These are phyloP conservation scores for Sphaerosporella brunnea DNA, from an alignment of 495 filamentous ascomycete species.

Conservation along the genomic window DNA sequence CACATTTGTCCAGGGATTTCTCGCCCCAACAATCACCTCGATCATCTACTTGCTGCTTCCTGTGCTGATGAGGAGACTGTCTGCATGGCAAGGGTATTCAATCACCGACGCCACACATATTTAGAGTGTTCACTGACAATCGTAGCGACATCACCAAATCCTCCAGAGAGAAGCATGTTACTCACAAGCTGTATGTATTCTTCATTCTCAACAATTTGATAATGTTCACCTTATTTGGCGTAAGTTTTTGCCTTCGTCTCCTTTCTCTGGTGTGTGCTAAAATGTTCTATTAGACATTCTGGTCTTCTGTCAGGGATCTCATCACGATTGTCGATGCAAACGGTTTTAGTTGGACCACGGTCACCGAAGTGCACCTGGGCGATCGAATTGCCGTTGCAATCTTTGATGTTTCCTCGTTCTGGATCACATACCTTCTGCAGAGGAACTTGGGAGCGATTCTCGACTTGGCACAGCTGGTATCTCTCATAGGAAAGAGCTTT, in stretches of 20 bases:
- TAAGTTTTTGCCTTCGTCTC: too few relatives aligned
- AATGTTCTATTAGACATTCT: too few relatives aligned
- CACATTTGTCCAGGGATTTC: constrained; percentile 85
- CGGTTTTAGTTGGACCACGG: constrained; percentile 19
- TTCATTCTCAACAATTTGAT: constrained; percentile 96
- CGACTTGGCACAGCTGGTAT: constrained; percentile 71
- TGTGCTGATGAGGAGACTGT: constrained; percentile 62
- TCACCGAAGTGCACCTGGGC: not conserved
- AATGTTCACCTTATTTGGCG: constrained; percentile 74
- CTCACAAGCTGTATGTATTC: constrained; percentile 81
- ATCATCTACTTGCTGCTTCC: constrained; percentile 77
- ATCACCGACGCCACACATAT: not conserved
- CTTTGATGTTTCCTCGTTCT: constrained; percentile 70
- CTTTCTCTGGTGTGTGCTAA: too few relatives aligned
- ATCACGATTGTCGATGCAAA: constrained; percentile 8
- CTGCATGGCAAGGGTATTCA: constrained; percentile 24
- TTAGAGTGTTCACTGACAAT: constrained; percentile 40
- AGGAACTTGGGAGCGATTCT: constrained; percentile 79
- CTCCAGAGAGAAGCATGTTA: constrained; percentile 80
- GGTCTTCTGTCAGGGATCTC: constrained; percentile 13
- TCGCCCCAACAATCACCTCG: constrained; percentile 77
- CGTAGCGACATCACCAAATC: constrained; percentile 83
- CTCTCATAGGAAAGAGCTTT: constrained; percentile 62
- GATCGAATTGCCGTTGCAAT: constrained; percentile 34
- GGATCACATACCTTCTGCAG: constrained; percentile 84